phyloP scores from a whole-genome alignment of 1,284 basidiomycete species.

The Rhodotorula sp. region DNA sequence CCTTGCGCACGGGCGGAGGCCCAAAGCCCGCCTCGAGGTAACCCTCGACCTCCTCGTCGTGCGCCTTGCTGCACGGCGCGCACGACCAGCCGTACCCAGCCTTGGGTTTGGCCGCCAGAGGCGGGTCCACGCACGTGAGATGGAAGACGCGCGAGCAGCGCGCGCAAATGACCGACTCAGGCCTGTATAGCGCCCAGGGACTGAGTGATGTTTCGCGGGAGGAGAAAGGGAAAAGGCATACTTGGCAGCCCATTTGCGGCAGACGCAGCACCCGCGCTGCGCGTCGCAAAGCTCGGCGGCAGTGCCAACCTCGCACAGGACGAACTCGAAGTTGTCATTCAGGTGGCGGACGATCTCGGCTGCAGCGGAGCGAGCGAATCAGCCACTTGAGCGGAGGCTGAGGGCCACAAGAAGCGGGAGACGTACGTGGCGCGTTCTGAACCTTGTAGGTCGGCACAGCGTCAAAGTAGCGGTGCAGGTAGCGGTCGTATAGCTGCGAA shows the following conservation, averaged over 20 bases:
- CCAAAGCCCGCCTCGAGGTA: conserved; percentile 28
- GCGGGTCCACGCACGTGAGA: conserved; percentile 90
- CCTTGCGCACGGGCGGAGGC: conserved; percentile 13
- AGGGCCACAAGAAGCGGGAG: not conserved
- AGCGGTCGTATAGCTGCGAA: conserved; percentile 66
- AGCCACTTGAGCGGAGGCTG: not conserved
- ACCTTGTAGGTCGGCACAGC: conserved; percentile 84
- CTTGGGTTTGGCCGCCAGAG: conserved; percentile 90
- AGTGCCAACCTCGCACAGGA: conserved; percentile 90
- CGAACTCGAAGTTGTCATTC: conserved; percentile 84
- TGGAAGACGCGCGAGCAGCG: conserved; percentile 89
- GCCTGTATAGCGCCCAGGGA: conserved; percentile 55
- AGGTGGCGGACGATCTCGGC: conserved; percentile 55
- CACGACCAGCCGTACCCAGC: conserved; percentile 98
- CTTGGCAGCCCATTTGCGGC: conserved; percentile 84
- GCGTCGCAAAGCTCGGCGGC: conserved; percentile 85
- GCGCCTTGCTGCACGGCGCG: conserved; percentile 81
- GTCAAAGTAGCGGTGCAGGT: conserved; percentile 97
- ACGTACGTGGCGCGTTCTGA: conserved; percentile 74
- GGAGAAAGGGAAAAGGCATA: conserved; percentile 52
- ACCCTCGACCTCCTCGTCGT: conserved; percentile 79
- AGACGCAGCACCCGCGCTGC: conserved; percentile 80
- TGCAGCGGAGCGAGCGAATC: conserved; percentile 4
- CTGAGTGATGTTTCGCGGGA: too few species aligned
- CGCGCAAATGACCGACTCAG: conserved; percentile 90